Evolutionary conservation across 225 moss, liverwort and hornwort genomes (phyloP).

Genomic region (Bryum argenteum): DNA sequence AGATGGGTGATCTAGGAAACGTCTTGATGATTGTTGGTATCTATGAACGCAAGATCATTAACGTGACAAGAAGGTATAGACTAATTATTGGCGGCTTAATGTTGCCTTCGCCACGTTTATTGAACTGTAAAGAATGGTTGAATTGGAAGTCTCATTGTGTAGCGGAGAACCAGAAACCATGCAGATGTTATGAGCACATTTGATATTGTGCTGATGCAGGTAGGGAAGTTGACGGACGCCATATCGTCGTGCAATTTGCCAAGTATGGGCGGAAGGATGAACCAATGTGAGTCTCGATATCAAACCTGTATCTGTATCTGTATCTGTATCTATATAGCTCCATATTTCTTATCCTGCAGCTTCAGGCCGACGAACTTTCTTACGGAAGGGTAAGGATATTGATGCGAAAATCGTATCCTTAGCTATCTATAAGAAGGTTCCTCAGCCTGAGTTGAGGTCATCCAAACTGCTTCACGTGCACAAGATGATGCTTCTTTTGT

Average conservation of each 20-base stretch:
- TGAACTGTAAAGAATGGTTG: slow-evolving; percentile 17
- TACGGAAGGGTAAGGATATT: background rate
- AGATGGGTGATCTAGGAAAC: background rate
- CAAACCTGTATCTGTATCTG: background rate
- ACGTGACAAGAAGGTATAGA: background rate
- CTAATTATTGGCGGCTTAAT: background rate
- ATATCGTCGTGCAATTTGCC: slow-evolving; percentile 68
- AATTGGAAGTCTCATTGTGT: slow-evolving; percentile 56
- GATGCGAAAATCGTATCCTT: background rate
- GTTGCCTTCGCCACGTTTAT: background rate
- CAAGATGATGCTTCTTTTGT: background rate
- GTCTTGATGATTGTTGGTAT: background rate
- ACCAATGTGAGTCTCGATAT: slow-evolving; percentile 53
- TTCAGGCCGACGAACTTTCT: background rate
- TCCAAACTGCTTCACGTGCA: background rate
- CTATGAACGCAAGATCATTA: background rate
- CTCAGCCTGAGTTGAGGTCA: background rate
- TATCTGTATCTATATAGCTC: no score
- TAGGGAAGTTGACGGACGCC: slow-evolving; percentile 66
- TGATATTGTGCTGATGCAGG: slow-evolving; percentile 42
- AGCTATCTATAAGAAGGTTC: background rate
- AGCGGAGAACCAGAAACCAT: slow-evolving; percentile 49
- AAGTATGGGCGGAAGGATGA: slow-evolving; percentile 71
- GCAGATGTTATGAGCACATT: slow-evolving; percentile 28
- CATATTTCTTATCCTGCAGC: background rate